A percentile compares a stretch with the other conserved stretches of the same genome.
phyloP scores from a whole-genome alignment of 768 basidiomycete species.

The Kondoa malvinella region DNA sequence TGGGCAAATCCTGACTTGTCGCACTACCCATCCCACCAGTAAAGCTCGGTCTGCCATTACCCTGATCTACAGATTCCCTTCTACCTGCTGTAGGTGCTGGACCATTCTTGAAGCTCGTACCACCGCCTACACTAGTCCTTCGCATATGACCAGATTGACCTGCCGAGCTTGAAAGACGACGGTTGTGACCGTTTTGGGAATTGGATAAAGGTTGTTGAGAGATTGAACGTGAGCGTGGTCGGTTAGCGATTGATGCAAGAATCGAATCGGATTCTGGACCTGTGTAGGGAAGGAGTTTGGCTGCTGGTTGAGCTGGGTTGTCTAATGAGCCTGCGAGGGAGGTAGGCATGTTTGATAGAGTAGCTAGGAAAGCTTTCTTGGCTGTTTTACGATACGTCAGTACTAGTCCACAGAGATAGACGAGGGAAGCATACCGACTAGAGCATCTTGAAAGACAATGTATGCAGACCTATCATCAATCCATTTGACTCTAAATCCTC shows the following conservation, averaged over 20 bases:
- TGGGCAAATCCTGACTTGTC: background rate
- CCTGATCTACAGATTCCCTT: background rate
- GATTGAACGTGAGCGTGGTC: constrained; percentile 21
- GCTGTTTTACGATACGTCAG: constrained; percentile 38
- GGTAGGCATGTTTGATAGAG: constrained; percentile 52
- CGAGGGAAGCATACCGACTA: constrained; percentile 50
- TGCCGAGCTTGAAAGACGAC: background rate
- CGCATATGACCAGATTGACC: background rate
- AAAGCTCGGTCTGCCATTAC: background rate
- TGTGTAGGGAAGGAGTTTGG: constrained; percentile 63
- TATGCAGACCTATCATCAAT: constrained; percentile 86
- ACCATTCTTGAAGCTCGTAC: background rate
- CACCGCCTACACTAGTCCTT: background rate
- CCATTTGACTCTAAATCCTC: constrained; percentile 99
- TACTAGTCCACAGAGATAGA: background rate
- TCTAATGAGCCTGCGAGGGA: background rate
- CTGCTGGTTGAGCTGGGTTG: background rate
- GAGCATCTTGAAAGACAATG: constrained; percentile 83
- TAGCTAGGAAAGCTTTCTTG: constrained; percentile 83
- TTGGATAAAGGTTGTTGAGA: background rate
- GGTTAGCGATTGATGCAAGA: constrained; percentile 33
- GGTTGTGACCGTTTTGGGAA: background rate
- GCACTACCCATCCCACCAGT: background rate
- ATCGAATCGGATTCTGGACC: constrained; percentile 68
- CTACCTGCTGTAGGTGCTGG: background rate